Evolutionary conservation across 768 basidiomycete species (phyloP).

Genomic region (Suillus paluster): DNA sequence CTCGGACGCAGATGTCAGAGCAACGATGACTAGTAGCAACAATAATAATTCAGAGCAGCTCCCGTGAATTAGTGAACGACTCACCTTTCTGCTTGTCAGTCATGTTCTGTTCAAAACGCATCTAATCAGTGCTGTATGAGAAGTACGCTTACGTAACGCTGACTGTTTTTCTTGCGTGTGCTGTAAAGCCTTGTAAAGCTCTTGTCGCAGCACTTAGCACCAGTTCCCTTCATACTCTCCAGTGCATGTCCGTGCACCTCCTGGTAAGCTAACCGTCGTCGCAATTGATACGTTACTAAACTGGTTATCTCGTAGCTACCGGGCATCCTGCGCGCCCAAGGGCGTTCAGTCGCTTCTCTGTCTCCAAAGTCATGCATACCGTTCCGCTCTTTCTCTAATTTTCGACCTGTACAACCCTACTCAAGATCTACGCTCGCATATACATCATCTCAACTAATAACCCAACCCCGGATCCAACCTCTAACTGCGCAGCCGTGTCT

Average conservation of each 20-base stretch:
- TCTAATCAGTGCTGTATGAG: not conserved
- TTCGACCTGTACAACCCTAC: conserved; percentile 20
- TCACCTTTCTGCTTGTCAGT: conserved; percentile 47
- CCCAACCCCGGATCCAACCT: conserved; percentile 47
- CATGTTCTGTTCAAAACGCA: conserved; percentile 24
- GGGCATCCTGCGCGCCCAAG: conserved; percentile 39
- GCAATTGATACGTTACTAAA: not conserved
- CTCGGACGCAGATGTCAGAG: conserved; percentile 18
- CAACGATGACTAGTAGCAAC: conserved; percentile 13
- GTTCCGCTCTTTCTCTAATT: conserved; percentile 20
- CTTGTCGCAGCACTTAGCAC: not conserved
- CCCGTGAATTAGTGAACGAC: not conserved
- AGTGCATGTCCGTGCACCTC: conserved; percentile 15
- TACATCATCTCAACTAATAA: conserved; percentile 16
- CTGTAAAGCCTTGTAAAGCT: too few relatives aligned
- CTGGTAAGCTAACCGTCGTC: conserved; percentile 14
- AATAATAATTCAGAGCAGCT: conserved; percentile 6
- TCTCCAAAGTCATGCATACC: conserved; percentile 13
- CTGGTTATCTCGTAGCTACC: conserved; percentile 30
- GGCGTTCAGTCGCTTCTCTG: conserved; percentile 18
- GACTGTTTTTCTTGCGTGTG: conserved; percentile 10
- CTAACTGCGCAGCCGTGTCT: conserved; percentile 27
- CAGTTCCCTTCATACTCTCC: not conserved
- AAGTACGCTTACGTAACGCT: conserved; percentile 21
- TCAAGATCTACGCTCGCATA: conserved; percentile 12